These are phyloP conservation scores for Cercospora sesami DNA, from an alignment of 2,329 filamentous ascomycete species.

Conservation along the genomic window DNA sequence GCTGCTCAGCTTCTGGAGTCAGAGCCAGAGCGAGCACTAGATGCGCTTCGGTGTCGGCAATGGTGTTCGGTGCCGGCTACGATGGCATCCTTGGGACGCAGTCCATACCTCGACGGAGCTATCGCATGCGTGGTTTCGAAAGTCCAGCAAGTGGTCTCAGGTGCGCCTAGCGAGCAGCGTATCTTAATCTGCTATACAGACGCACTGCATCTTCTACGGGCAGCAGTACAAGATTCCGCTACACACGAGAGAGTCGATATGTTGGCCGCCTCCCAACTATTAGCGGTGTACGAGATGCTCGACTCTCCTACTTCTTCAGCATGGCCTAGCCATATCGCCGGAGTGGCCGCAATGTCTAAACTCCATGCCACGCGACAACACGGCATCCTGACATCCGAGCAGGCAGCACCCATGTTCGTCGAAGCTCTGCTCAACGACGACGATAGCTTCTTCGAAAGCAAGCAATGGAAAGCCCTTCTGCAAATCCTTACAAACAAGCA, in stretches of 20 bases:
- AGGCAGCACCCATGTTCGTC: conserved; percentile 22
- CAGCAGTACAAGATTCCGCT: conserved; percentile 15
- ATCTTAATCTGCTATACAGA: conserved; percentile 18
- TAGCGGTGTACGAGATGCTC: conserved; percentile 23
- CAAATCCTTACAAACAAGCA: conserved; percentile 13
- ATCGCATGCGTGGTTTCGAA: conserved; percentile 22
- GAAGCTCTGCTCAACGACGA: conserved; percentile 21
- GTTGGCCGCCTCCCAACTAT: conserved; percentile 19
- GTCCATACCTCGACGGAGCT: conserved; percentile 19
- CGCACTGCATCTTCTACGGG: conserved; percentile 17
- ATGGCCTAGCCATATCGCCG: conserved; percentile 20
- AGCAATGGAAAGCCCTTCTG: conserved; percentile 20
- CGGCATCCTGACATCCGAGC: neutral
- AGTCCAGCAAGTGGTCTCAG: conserved; percentile 19
- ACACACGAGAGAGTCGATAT: conserved; percentile 18
- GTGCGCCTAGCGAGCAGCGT: conserved; percentile 9
- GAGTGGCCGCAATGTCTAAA: conserved; percentile 21
- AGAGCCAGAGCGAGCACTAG: conserved; percentile 14
- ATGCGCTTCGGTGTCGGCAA: conserved; percentile 21
- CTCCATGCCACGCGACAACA: conserved; percentile 2
- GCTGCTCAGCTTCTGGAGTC: conserved; percentile 17
- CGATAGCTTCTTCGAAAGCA: conserved; percentile 17
- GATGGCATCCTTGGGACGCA: conserved; percentile 9
- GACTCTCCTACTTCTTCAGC: conserved; percentile 12
- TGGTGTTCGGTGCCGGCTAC: conserved; percentile 18